A percentile compares a stretch with the other conserved stretches of the same genome.
These are phyloP conservation scores for Clavulina sp. DNA, from an alignment of 768 basidiomycete species.

Conservation along the genomic window DNA sequence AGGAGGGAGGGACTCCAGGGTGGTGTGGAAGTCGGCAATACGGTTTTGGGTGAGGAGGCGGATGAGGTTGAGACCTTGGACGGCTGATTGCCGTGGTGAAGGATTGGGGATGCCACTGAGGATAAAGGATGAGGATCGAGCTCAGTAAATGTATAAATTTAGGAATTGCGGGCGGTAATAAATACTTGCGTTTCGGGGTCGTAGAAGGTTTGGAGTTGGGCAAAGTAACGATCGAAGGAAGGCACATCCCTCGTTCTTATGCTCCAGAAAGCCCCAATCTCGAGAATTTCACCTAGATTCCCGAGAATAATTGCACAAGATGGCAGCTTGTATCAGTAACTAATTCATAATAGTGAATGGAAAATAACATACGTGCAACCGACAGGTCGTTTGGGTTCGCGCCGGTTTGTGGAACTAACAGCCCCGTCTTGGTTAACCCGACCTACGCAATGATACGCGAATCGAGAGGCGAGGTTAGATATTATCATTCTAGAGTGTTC, in stretches of 20 bases:
- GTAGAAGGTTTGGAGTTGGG: conserved; percentile 81
- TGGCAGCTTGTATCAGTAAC: not conserved
- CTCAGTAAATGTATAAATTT: not conserved
- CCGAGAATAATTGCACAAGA: not conserved
- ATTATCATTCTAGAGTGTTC: no score
- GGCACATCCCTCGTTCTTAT: conserved; percentile 77
- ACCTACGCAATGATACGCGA: conserved; percentile 27
- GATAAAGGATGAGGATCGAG: conserved; percentile 5
- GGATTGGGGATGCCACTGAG: conserved; percentile 52
- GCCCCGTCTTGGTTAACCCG: conserved; percentile 56
- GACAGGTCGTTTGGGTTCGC: conserved; percentile 48
- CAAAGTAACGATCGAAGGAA: conserved; percentile 89
- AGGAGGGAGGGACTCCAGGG: conserved; percentile 71
- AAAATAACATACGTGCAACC: conserved; percentile 45
- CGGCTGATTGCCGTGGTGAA: conserved; percentile 72
- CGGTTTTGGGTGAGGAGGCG: conserved; percentile 88
- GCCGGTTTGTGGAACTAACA: conserved; percentile 55
- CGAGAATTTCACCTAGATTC: conserved; percentile 70
- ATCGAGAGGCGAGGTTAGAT: not conserved
- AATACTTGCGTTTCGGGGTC: conserved; percentile 59
- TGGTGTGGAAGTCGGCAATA: conserved; percentile 95
- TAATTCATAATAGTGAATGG: not conserved
- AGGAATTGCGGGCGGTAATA: not conserved
- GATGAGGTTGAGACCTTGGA: conserved; percentile 87
- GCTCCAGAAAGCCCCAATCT: conserved; percentile 89